A percentile compares a stretch with the other conserved stretches of the same genome.
Evolutionary conservation across 1,284 basidiomycete genomes (phyloP).

Genomic region (Ustilago vetiveriae): DNA sequence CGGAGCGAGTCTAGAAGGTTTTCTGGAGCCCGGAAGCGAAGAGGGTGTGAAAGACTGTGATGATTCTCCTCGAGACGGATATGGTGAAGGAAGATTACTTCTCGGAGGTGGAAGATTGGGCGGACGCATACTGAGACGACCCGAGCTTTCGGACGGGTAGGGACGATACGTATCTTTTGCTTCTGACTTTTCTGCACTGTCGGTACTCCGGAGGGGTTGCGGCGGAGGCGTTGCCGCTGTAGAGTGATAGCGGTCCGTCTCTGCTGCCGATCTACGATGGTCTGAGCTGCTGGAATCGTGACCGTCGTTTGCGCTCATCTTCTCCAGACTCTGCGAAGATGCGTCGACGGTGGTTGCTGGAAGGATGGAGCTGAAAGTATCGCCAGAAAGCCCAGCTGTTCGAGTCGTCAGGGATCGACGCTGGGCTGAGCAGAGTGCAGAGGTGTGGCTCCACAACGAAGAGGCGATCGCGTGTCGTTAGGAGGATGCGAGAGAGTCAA

Average conservation of each 20-base stretch:
- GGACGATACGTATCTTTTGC: background rate
- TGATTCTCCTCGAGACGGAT: constrained; percentile 1
- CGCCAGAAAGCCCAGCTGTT: constrained; percentile 18
- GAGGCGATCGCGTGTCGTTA: no score
- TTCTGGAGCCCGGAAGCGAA: constrained; percentile 4
- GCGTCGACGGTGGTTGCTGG: constrained; percentile 4
- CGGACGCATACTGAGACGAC: constrained; percentile 17
- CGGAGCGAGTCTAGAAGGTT: constrained; percentile 1
- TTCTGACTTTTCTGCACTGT: background rate
- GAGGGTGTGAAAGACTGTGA: background rate
- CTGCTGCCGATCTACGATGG: background rate
- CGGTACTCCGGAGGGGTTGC: background rate
- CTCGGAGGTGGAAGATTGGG: constrained; percentile 7
- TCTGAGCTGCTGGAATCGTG: background rate
- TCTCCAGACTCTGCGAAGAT: background rate
- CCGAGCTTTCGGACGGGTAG: background rate
- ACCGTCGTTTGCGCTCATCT: constrained; percentile 1
- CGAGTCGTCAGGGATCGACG: constrained; percentile 1
- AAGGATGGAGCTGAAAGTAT: constrained; percentile 5
- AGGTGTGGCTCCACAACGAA: background rate
- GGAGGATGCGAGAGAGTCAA: no score
- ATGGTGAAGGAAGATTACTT: background rate
- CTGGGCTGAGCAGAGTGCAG: constrained; percentile 3
- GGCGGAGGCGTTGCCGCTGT: background rate
- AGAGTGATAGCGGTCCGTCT: background rate